phyloP scores from a whole-genome alignment of 306 rosid species.

The Prunus mongolica region DNA sequence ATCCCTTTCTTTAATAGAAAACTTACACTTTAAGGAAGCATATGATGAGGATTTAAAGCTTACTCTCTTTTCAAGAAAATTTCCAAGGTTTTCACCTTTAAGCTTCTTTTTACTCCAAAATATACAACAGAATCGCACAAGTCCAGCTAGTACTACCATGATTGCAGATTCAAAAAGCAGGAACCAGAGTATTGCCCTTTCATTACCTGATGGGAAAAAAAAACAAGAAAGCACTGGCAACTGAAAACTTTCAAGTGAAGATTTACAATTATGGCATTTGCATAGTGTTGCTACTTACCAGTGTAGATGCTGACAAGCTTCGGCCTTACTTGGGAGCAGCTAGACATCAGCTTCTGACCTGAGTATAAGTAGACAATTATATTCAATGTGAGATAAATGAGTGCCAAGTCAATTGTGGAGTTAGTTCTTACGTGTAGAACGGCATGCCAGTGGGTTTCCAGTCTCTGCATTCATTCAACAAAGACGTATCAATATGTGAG shows the following conservation, averaged over 20 bases:
- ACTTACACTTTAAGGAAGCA: background rate
- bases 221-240: background rate
- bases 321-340: slow-evolving; percentile 70
- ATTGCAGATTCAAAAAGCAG: slow-evolving; percentile 53
- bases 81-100: slow-evolving; percentile 52
- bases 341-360: slow-evolving; percentile 59
- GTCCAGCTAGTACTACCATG: slow-evolving; percentile 41
- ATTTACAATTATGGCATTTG: slow-evolving; percentile 2
- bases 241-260: background rate
- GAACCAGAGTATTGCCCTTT: slow-evolving; percentile 54
- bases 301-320: slow-evolving; percentile 58
- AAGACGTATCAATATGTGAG: slow-evolving; percentile 14
- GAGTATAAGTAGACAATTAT: slow-evolving; percentile 12
- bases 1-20: no score
- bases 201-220: slow-evolving; percentile 41
- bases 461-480: slow-evolving; percentile 41
- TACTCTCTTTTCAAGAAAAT: slow-evolving; percentile 68
- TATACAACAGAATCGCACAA: slow-evolving; percentile 61
- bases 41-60: slow-evolving; percentile 10
- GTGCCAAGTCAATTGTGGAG: background rate
- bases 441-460: slow-evolving; percentile 57
- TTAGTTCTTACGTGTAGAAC: slow-evolving; percentile 41
- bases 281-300: slow-evolving; percentile 38
- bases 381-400: background rate
- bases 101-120: slow-evolving; percentile 76